Percentiles rank a stretch among this genome's conserved stretches.
Conservation (phyloP, 2,329 filamentous ascomycete genomes). For the Colletotrichum sp. region DNA sequence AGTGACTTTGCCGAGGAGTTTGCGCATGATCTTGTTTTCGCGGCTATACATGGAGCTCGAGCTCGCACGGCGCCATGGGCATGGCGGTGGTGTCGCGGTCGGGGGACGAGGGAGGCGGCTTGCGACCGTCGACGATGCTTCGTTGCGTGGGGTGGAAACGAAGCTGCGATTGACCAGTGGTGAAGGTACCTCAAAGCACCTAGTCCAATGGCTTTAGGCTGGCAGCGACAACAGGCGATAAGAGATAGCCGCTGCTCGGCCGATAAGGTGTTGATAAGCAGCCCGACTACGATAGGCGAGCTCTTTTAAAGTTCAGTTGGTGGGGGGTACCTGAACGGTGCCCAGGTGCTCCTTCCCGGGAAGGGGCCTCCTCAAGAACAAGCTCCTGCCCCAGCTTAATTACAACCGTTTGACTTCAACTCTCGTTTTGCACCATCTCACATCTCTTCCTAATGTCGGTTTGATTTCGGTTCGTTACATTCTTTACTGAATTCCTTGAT, state of each 20-base stretch:
- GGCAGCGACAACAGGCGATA: not conserved
- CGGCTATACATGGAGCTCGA: constrained; percentile 53
- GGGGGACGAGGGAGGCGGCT: not conserved
- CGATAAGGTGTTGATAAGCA: not conserved
- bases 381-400: not conserved
- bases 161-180: not conserved
- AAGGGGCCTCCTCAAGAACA: not conserved
- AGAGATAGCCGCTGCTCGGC: not conserved
- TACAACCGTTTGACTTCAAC: not conserved
- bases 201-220: not conserved
- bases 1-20: constrained; percentile 61
- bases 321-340: not conserved
- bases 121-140: not conserved
- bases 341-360: not conserved
- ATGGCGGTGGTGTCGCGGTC: constrained; percentile 4
- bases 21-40: constrained; percentile 63
- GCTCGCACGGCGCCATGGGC: constrained; percentile 36
- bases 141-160: not conserved
- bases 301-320: not conserved
- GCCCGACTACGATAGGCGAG: not conserved
- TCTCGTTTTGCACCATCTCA: not conserved
- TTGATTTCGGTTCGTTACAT: not conserved
- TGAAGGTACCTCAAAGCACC: not conserved
- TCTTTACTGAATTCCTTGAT: not conserved
- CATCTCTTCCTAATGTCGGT: not conserved